Evolutionary conservation across 23 red algal genomes (phyloP).

Genomic region (Pyropia haitanensis): DNA sequence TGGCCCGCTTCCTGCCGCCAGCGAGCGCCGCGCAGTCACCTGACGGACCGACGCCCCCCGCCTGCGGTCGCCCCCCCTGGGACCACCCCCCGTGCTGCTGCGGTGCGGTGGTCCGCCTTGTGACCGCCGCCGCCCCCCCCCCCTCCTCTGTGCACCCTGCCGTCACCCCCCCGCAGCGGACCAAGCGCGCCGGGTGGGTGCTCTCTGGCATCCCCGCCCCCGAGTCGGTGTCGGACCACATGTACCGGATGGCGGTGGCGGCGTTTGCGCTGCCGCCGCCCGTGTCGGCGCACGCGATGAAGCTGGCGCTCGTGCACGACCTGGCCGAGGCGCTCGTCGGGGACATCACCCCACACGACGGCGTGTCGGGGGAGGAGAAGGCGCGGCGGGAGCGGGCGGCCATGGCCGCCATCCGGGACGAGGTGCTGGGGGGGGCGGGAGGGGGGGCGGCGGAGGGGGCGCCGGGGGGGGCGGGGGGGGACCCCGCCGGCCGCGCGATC

Average conservation of each 20-base stretch:
- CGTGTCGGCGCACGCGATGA: constrained; percentile 27
- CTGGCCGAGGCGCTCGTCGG: constrained; percentile 80
- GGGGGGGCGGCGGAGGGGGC: no score
- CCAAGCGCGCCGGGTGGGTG: constrained; percentile 86
- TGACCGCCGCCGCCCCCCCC: constrained; percentile 11
- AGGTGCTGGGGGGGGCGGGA: constrained; percentile 14
- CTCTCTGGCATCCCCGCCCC: constrained; percentile 26
- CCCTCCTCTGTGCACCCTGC: no score
- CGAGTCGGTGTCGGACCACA: constrained; percentile 88
- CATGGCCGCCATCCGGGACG: constrained; percentile 66
- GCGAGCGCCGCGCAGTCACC: no score
- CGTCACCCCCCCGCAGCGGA: constrained; percentile 46
- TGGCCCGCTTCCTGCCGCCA: no score
- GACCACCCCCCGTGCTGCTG: no score
- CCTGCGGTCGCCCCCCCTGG: no score
- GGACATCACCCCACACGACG: constrained; percentile 81
- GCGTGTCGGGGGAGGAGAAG: constrained; percentile 70
- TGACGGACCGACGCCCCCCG: no score
- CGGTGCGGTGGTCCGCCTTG: no score
- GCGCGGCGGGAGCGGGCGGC: constrained; percentile 51
- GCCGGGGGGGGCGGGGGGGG: no score
- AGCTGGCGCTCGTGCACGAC: constrained; percentile 91
- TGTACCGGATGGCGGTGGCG: constrained; percentile 88
- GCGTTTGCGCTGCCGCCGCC: constrained; percentile 22
- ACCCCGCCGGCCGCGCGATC: background rate